Evolutionary conservation across 1,139 yeast species (phyloP).

Genomic region (Pichia sp.): DNA sequence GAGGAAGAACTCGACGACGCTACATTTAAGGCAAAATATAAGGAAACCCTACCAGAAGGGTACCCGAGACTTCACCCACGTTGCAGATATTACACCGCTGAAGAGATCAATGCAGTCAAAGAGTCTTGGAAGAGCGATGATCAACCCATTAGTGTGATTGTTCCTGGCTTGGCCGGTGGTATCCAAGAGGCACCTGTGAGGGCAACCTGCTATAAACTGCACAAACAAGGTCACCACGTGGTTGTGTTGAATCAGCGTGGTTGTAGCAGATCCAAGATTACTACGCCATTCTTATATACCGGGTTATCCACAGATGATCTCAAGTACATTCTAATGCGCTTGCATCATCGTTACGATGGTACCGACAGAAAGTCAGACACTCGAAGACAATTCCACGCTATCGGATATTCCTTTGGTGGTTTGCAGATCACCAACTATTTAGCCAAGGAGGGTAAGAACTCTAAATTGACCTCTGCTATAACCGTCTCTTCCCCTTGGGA

Average conservation of each 20-base stretch:
- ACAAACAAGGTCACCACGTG: constrained; percentile 42
- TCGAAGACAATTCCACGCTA: constrained; percentile 69
- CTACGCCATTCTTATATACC: constrained; percentile 67
- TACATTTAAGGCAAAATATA: constrained; percentile 42
- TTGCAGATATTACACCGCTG: constrained; percentile 58
- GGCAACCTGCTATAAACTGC: constrained; percentile 40
- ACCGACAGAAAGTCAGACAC: constrained; percentile 53
- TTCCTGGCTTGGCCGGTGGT: constrained; percentile 91
- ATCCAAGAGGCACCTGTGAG: constrained; percentile 84
- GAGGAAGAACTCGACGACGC: constrained; percentile 29
- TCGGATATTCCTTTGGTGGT: constrained; percentile 90
- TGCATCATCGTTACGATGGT: constrained; percentile 17
- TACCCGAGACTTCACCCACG: constrained; percentile 76
- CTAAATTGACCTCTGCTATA: constrained; percentile 57
- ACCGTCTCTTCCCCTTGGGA: constrained; percentile 84
- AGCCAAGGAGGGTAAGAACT: constrained; percentile 56
- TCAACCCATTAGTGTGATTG: constrained; percentile 59
- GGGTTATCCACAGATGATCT: constrained; percentile 72
- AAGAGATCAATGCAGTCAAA: constrained; percentile 34
- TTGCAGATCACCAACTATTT: constrained; percentile 69
- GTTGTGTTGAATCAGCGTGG: constrained; percentile 81
- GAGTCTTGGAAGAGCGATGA: constrained; percentile 26
- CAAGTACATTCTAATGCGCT: constrained; percentile 47
- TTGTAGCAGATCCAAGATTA: constrained; percentile 74
- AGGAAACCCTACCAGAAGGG: constrained; percentile 52